phyloP scores from a whole-genome alignment of 1,284 basidiomycete species.

The Spongispora temasekensis region DNA sequence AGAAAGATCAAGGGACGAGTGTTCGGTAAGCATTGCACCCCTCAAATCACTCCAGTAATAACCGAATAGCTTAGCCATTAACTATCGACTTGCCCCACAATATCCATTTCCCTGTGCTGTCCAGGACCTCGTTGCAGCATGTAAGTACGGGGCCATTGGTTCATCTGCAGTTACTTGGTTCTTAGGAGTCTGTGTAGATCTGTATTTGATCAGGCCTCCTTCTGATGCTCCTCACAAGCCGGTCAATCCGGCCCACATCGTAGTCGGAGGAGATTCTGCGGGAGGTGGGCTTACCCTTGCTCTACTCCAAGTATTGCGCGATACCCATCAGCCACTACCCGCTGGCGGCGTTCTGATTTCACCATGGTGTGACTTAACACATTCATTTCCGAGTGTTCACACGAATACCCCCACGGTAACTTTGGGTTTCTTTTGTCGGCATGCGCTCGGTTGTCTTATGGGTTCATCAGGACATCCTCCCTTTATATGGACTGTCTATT shows the following conservation, averaged over 20 bases:
- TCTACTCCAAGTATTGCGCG: slow-evolving; percentile 89
- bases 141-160: slow-evolving; percentile 41
- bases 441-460: not conserved
- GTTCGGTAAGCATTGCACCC: slow-evolving; percentile 55
- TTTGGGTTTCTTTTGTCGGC: not conserved
- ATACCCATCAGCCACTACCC: slow-evolving; percentile 79
- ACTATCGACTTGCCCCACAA: slow-evolving; percentile 90
- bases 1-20: slow-evolving; percentile 89
- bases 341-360: slow-evolving; percentile 86
- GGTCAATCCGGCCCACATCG: slow-evolving; percentile 81
- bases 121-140: slow-evolving; percentile 86
- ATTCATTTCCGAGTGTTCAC: slow-evolving; percentile 90
- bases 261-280: slow-evolving; percentile 91
- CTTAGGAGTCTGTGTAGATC: slow-evolving; percentile 36
- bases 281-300: slow-evolving; percentile 89
- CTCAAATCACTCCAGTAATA: not conserved
- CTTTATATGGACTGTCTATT: slow-evolving; percentile 62
- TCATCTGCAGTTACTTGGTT: not conserved
- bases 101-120: slow-evolving; percentile 97
- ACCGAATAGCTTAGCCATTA: slow-evolving; percentile 59
- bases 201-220: slow-evolving; percentile 63
- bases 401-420: slow-evolving; percentile 81
- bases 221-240: slow-evolving; percentile 71
- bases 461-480: slow-evolving; percentile 67
- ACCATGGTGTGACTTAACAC: slow-evolving; percentile 93